phyloP scores from a whole-genome alignment of 805 yeast genomes.

The Saccharomycopsis babjevae region DNA sequence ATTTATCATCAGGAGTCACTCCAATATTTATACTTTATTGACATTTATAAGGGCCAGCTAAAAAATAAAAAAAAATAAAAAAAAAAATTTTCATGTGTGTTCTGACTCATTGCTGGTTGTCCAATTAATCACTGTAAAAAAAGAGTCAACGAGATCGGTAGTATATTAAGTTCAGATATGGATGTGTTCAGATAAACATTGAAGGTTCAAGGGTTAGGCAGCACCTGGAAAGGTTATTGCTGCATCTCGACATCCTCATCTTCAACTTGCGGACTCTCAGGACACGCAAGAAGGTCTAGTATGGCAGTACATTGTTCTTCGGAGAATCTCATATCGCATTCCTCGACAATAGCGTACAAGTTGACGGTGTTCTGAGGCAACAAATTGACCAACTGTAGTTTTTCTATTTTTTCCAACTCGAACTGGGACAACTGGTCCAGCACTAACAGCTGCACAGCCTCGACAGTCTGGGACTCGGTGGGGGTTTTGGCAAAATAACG shows the following conservation, averaged over 20 bases:
- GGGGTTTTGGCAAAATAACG: constrained; percentile 30
- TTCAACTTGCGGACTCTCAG: constrained; percentile 20
- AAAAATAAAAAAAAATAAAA: background rate
- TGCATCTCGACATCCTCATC: constrained; percentile 12
- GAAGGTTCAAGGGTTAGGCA: background rate
- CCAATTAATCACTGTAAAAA: too few species aligned
- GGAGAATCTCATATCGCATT: constrained; percentile 79
- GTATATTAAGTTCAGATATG: too few species aligned
- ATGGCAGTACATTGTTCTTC: constrained; percentile 56
- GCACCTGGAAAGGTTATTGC: background rate
- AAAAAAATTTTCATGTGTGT: background rate
- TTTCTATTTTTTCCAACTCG: constrained; percentile 70
- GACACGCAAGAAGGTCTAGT: constrained; percentile 37
- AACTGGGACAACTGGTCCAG: constrained; percentile 28
- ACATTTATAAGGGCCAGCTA: too few species aligned
- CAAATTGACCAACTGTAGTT: constrained; percentile 70
- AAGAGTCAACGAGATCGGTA: too few species aligned
- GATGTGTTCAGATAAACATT: too few species aligned
- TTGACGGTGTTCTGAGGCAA: constrained; percentile 75
- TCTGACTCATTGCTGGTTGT: background rate
- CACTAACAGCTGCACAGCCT: constrained; percentile 13
- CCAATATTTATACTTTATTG: background rate
- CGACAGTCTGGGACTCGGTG: constrained; percentile 24
- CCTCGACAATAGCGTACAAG: constrained; percentile 75
- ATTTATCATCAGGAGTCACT: background rate